Base-by-base conservation (phyloP, 345 rosid genomes). In the Lagerstroemia speciosa region DNA sequence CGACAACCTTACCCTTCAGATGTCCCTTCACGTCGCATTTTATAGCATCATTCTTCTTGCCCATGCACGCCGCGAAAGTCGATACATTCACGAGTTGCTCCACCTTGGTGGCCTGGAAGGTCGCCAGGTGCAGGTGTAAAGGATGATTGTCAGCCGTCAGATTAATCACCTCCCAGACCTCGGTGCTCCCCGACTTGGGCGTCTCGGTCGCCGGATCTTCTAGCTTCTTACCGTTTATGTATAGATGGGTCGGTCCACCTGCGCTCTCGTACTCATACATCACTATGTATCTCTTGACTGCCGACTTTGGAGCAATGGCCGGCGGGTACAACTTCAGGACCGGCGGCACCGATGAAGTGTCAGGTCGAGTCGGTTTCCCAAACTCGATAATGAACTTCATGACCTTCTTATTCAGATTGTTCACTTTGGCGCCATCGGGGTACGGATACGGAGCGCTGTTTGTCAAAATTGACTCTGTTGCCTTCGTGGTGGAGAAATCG, bases 91-190 rank as follows among this genome's bases (percentile, higher is more conserved):
- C 82, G 57, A 92, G 31, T 73, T 76, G 76, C 31, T 75, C 87
- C 61, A 87, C 93, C 38, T 87, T 90, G 67, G 90, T 32, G 22
- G 87, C 95, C 73, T 33, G 71, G 27, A 92, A 87, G 55, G 83
- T 32, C n/a, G 87, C 98, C 48, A 90, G 45, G 72, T 90, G 98
- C 27, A 92, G 85, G 65, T 92, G 98, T 62, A 92, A 26, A 30
- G 98, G 98, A 67, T 88, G 98, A 73, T 87, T 82, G 52, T 92
- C 97, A 12, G 73, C 84, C 66, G 97, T 92, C 34, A 90, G 71
- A 74, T 92, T 90, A 1, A 92, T 88, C 73, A 92, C 87, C 64
- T 90, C 81, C 95, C 98, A 92, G 4, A 90, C 73, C 72, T 92
- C 98, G 9, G 69, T 83, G 32, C 93, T 82, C 74, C 93, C 93